A percentile compares a stretch with the other conserved stretches of the same genome.
phyloP scores from a whole-genome alignment of 2,329 filamentous ascomycete species.

The Fusarium sp. region DNA sequence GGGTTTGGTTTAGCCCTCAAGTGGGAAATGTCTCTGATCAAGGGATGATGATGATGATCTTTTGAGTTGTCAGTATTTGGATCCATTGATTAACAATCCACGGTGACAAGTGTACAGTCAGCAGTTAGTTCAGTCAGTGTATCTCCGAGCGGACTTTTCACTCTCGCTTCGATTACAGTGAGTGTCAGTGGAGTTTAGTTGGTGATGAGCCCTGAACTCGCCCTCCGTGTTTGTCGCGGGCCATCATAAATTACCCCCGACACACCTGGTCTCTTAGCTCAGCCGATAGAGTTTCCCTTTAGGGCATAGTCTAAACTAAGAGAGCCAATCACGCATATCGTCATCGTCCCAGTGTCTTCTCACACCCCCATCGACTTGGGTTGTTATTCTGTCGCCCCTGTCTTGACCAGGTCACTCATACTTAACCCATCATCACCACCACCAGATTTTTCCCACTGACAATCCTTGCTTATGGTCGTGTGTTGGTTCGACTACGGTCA shows the following conservation, averaged over 20 bases:
- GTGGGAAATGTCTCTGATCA: neutral
- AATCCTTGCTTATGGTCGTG: constrained; percentile 13
- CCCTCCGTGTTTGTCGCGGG: constrained; percentile 13
- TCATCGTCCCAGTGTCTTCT: constrained; percentile 11
- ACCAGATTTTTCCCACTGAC: constrained; percentile 20
- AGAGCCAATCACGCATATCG: constrained; percentile 22
- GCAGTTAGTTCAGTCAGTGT: neutral
- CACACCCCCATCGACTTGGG: constrained; percentile 5
- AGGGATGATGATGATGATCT: neutral
- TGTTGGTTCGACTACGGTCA: constrained; percentile 15
- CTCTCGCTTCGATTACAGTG: constrained; percentile 2
- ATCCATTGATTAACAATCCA: neutral
- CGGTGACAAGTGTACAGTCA: constrained; percentile 9
- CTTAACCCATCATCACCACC: constrained; percentile 14
- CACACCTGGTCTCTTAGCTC: constrained; percentile 14
- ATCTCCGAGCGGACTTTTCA: constrained; percentile 25
- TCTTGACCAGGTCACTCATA: constrained; percentile 15
- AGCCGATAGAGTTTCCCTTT: neutral
- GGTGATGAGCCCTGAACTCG: neutral
- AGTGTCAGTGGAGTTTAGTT: constrained; percentile 15
- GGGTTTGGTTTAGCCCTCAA: neutral
- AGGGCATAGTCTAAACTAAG: neutral
- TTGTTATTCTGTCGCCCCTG: constrained; percentile 38
- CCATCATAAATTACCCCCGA: constrained; percentile 15
- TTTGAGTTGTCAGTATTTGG: neutral